These are phyloP conservation scores for Fennellomyces sp. DNA, from an alignment of 371 early-diverging fungal species.

Conservation along the genomic window DNA sequence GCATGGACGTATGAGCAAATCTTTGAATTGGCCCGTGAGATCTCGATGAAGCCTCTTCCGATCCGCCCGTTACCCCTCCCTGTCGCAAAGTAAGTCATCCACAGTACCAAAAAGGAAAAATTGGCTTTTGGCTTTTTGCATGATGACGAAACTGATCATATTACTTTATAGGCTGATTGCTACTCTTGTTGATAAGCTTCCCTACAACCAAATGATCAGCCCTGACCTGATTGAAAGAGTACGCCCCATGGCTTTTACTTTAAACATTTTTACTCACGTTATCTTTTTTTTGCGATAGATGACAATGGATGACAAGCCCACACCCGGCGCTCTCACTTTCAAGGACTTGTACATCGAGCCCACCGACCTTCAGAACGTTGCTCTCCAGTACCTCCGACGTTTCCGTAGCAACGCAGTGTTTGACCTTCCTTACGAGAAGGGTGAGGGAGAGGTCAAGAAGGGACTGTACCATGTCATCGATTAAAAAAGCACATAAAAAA, in stretches of 20 bases:
- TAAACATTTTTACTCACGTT: no score
- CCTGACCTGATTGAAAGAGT: slow-evolving; percentile 58
- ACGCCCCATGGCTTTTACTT: background rate
- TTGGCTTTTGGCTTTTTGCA: background rate
- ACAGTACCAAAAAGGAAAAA: background rate
- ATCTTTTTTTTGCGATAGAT: slow-evolving; percentile 46
- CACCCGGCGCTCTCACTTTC: slow-evolving; percentile 77
- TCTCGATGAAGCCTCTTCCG: slow-evolving; percentile 67
- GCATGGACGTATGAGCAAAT: slow-evolving; percentile 76
- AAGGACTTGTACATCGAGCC: slow-evolving; percentile 87
- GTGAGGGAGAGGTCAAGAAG: slow-evolving; percentile 60
- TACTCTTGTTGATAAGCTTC: slow-evolving; percentile 44
- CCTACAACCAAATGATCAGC: slow-evolving; percentile 52
- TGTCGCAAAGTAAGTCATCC: slow-evolving; percentile 59
- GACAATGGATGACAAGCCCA: slow-evolving; percentile 75
- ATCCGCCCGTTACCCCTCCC: slow-evolving; percentile 71
- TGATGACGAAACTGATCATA: background rate
- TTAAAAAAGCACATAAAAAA: slow-evolving; percentile 23
- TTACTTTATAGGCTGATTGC: slow-evolving; percentile 33
- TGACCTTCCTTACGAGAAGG: slow-evolving; percentile 67
- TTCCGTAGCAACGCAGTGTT: slow-evolving; percentile 74
- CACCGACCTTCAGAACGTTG: slow-evolving; percentile 73
- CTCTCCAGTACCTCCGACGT: slow-evolving; percentile 83
- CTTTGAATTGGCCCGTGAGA: slow-evolving; percentile 76
- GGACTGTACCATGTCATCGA: slow-evolving; percentile 65